Conservation (phyloP, 768 basidiomycete species). For the Mycena pura region DNA sequence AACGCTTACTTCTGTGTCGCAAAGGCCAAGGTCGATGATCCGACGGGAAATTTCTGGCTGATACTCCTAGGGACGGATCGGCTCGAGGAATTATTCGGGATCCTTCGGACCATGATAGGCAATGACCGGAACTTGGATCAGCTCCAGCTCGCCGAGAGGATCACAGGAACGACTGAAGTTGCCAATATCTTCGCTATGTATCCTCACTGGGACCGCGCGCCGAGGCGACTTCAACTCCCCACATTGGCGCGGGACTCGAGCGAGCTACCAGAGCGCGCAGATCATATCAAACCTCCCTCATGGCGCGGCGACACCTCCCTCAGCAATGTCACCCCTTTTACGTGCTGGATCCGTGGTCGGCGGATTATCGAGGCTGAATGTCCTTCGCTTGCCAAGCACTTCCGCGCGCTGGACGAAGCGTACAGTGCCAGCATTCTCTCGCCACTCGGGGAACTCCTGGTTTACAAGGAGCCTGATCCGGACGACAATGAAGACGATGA, state of each 20-base stretch:
- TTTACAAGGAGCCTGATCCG: neutral
- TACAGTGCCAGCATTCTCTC: neutral
- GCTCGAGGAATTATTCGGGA: conserved; percentile 42
- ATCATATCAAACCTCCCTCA: conserved; percentile 45
- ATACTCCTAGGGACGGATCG: conserved; percentile 47
- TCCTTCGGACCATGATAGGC: conserved; percentile 42
- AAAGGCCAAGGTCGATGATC: conserved; percentile 42
- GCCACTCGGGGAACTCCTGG: neutral
- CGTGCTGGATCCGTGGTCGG: conserved; percentile 37
- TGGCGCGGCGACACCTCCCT: conserved; percentile 42
- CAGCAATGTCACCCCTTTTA: conserved; percentile 30
- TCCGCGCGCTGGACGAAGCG: neutral
- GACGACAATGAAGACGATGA: too few species aligned
- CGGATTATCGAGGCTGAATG: neutral
- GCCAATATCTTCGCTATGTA: conserved; percentile 43
- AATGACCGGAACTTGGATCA: conserved; percentile 39
- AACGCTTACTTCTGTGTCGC: conserved; percentile 46
- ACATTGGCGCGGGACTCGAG: conserved; percentile 30
- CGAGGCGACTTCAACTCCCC: conserved; percentile 42
- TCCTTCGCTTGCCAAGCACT: too few species aligned
- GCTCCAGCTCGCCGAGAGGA: conserved; percentile 31
- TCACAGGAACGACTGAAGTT: conserved; percentile 40
- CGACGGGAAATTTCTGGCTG: conserved; percentile 39
- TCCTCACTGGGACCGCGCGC: conserved; percentile 46
- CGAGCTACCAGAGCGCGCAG: conserved; percentile 29